phyloP scores from a whole-genome alignment of 1,284 basidiomycete genomes.

The Schizophyllum amplum region DNA sequence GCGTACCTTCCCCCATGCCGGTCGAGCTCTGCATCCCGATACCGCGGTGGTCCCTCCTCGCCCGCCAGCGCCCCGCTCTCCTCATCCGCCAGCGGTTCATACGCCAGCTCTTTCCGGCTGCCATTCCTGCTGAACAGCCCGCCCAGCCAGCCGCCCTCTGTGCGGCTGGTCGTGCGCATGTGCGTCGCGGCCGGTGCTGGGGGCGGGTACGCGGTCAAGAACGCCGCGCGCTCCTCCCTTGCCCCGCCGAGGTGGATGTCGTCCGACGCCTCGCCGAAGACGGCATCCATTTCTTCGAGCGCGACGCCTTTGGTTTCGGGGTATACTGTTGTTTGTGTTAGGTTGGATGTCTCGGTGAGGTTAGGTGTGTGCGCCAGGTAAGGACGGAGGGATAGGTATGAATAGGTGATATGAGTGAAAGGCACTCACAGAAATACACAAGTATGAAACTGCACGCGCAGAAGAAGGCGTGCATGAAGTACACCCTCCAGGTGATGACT shows the following conservation, averaged over 20 bases:
- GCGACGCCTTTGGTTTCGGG: slow-evolving; percentile 75
- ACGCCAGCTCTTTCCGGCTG: not conserved
- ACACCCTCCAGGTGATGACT: slow-evolving; percentile 83
- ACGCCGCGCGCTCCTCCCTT: not conserved
- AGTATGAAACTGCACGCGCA: slow-evolving; percentile 82
- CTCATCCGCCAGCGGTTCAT: not conserved
- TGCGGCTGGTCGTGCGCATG: not conserved
- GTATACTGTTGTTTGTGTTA: slow-evolving; percentile 62
- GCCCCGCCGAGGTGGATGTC: not conserved
- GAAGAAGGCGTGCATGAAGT: slow-evolving; percentile 94
- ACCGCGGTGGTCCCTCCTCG: not conserved
- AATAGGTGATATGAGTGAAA: not conserved
- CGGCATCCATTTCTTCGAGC: slow-evolving; percentile 73
- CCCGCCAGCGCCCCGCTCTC: not conserved
- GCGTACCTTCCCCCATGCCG: not conserved
- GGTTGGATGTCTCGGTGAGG: too few relatives aligned
- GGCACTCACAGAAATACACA: slow-evolving; percentile 61
- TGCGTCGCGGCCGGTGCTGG: not conserved
- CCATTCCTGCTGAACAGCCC: not conserved
- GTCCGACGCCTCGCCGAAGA: slow-evolving; percentile 50
- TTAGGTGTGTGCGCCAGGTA: not conserved
- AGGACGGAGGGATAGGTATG: not conserved
- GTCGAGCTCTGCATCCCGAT: not conserved
- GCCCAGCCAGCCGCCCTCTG: not conserved
- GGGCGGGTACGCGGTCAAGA: not conserved